These are phyloP conservation scores for Picea mariana DNA, from an alignment of 83 land plant genomes.

Conservation along the genomic window DNA sequence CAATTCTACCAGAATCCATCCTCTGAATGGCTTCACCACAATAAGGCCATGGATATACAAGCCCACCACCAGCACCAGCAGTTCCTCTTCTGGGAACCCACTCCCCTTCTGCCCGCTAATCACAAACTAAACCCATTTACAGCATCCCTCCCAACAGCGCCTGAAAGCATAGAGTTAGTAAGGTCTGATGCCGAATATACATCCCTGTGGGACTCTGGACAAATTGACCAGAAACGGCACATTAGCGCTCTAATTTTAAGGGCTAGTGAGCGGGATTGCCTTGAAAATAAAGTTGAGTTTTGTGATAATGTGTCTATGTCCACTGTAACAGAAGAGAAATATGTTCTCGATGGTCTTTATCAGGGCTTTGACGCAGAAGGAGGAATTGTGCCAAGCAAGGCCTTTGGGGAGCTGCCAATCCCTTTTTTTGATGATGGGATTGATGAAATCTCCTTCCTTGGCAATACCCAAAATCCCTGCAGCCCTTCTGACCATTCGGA, in stretches of 20 bases:
- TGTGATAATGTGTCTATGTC: constrained; percentile 1
- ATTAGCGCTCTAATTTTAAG: constrained; percentile 14
- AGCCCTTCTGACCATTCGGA: constrained; percentile 15
- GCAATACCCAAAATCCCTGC: neutral
- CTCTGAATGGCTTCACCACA: constrained; percentile 15
- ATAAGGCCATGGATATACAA: neutral
- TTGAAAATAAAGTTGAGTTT: constrained; percentile 1
- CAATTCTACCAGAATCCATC: constrained; percentile 3
- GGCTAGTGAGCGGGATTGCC: constrained; percentile 15
- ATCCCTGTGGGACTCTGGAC: neutral
- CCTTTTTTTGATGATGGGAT: constrained; percentile 12
- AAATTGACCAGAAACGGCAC: neutral
- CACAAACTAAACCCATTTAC: neutral
- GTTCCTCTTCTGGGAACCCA: constrained; percentile 9
- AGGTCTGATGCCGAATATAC: neutral
- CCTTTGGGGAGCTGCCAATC: constrained; percentile 4
- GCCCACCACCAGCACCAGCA: constrained; percentile 3
- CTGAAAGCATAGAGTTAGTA: no score
- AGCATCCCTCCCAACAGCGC: neutral
- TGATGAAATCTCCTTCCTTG: constrained; percentile 8
- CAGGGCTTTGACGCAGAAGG: constrained; percentile 12
- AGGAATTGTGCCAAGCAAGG: constrained; percentile 17
- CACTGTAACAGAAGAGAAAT: constrained; percentile 3
- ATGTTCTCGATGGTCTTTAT: constrained; percentile 16
- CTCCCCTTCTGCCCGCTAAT: neutral